phyloP scores from a whole-genome alignment of 2,329 filamentous ascomycete species.

The Colletotrichum sp. region DNA sequence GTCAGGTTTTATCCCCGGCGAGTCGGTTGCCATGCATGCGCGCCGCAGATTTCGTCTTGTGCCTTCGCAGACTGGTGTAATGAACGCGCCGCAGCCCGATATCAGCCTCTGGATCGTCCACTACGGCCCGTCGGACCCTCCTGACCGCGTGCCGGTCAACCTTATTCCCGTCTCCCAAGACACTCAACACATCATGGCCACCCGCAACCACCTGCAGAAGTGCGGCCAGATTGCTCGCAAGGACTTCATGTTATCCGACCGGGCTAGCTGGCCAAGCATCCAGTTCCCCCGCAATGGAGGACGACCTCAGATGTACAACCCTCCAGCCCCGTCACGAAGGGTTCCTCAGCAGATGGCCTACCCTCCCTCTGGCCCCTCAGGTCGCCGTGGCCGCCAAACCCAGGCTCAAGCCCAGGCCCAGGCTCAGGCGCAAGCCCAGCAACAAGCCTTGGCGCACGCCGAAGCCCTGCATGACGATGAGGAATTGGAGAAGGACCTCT shows the following conservation, averaged over 20 bases:
- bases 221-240: conserved; percentile 86
- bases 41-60: conserved; percentile 87
- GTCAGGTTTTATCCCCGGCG: conserved; percentile 78
- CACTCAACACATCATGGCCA: conserved; percentile 64
- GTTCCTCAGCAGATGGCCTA: conserved; percentile 69
- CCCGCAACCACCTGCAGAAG: conserved; percentile 68
- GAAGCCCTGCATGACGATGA: conserved; percentile 69
- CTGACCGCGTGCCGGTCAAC: conserved; percentile 73
- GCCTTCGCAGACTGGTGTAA: conserved; percentile 71
- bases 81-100: conserved; percentile 75
- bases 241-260: conserved; percentile 93
- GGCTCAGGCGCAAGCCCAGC: conserved; percentile 29
- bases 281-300: conserved; percentile 66
- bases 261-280: conserved; percentile 88
- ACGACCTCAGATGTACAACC: conserved; percentile 53
- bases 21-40: conserved; percentile 77
- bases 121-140: conserved; percentile 79
- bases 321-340: conserved; percentile 47
- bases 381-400: conserved; percentile 11
- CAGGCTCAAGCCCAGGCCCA: conserved; percentile 48
- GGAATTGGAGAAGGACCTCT: conserved; percentile 81
- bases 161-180: conserved; percentile 70
- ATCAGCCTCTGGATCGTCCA: conserved; percentile 90
- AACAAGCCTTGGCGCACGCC: conserved; percentile 24
- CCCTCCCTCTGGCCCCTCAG: conserved; percentile 53